These are phyloP conservation scores for Mucor sp. DNA, from an alignment of 371 early-diverging fungal species.

Conservation along the genomic window DNA sequence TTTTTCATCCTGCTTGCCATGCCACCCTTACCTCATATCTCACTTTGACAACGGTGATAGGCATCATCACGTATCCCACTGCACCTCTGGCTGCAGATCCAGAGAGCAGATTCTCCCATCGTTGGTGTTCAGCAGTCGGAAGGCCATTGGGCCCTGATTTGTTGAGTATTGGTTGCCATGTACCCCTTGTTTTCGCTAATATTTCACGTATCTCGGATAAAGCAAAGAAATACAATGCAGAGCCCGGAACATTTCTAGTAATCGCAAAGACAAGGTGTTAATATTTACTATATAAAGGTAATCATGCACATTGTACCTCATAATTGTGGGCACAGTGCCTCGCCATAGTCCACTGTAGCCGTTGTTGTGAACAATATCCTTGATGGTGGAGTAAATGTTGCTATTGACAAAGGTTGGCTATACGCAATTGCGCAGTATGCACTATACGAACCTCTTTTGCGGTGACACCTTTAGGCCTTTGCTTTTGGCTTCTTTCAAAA, in stretches of 20 bases:
- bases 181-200: constrained; percentile 40
- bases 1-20: neutral
- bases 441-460: constrained; percentile 26
- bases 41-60: constrained; percentile 91
- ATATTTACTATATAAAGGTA: neutral
- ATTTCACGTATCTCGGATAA: constrained; percentile 55
- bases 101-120: constrained; percentile 71
- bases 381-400: constrained; percentile 58
- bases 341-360: constrained; percentile 88
- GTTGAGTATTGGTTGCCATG: constrained; percentile 36
- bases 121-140: constrained; percentile 24
- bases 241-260: constrained; percentile 81
- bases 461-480: constrained; percentile 36
- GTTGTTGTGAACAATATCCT: constrained; percentile 59
- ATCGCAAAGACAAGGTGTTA: neutral
- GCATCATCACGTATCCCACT: constrained; percentile 93
- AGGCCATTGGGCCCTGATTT: constrained; percentile 4
- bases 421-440: neutral
- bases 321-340: constrained; percentile 84
- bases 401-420: constrained; percentile 24
- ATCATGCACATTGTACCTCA: constrained; percentile 55
- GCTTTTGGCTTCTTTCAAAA: constrained; percentile 47
- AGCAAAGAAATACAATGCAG: constrained; percentile 78
- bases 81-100: constrained; percentile 85
- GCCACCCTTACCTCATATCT: constrained; percentile 77